Evolutionary conservation across 2,329 filamentous ascomycete species (phyloP), one percentile per base, ranked within the genome.

Genomic region (Verruconis gallopava): DNA sequence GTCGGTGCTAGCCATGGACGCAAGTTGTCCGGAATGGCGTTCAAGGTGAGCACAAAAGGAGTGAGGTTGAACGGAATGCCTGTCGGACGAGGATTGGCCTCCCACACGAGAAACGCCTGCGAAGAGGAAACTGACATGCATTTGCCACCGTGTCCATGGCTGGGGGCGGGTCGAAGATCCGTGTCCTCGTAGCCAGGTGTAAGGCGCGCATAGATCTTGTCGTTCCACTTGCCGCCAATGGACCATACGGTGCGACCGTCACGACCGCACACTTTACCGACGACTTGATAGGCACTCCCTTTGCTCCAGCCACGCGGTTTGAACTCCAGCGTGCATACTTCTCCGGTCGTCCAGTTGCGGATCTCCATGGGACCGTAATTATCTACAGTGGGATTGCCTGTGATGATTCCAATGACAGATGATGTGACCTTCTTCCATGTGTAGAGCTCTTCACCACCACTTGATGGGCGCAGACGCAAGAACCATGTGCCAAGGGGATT

Each of bases 401-500:
- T 96, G 53, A 98, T 95, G 60, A 98, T 98, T 45, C 91, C 91
- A 46, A 96, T 79, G n/a, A 98, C 91, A 2, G 88, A 93, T 1
- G 86, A 91, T 1, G 88, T 96, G 14, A 95, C 86, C 65, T 98
- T 98, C 65, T 95, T 96, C 91, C 91, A 98, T 0, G 89, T 95
- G 62, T 93, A 98, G 2, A 95, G 68, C 51, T 98, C 91, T 48
- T 83, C 79, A 6, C 78, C 81, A 3, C 81, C 85, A 3, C 75
- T 69, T 1, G 72, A 73, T 1, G 88, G 85, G 1, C 85, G 79
- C 20, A 98, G 69, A 54, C 74, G 84, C 46, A 96, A 66, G 66
- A 96, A 98, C 91, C 91, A 98, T 5, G 91, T 98, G 22, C 91
- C 91, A 6, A 96, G 73, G 3, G 85, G 88, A 55, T 95, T 93